phyloP scores from a whole-genome alignment of 257 asterid genomes.

The Solanum raphanifolium region DNA sequence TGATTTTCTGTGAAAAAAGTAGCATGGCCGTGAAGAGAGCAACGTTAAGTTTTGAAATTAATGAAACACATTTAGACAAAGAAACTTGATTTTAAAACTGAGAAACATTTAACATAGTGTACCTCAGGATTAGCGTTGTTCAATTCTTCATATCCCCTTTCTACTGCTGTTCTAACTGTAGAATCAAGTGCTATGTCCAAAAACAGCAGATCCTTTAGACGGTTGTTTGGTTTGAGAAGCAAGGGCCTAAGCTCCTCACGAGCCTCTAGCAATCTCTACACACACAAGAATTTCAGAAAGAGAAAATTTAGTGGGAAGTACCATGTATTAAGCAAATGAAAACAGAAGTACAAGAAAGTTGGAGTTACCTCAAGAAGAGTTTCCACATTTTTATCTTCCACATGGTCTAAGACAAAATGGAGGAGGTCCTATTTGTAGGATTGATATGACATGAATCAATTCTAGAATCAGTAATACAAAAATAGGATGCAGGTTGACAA shows the following conservation, averaged over 20 bases:
- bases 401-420: constrained; percentile 58
- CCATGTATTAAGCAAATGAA: background rate
- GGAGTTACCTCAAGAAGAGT: constrained; percentile 79
- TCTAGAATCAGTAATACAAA: background rate
- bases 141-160: constrained; percentile 90
- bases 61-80: background rate
- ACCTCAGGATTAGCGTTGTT: constrained; percentile 82
- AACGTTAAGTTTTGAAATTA: background rate
- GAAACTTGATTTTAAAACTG: background rate
- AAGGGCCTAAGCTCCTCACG: constrained; percentile 93
- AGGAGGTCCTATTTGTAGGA: constrained; percentile 64
- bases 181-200: constrained; percentile 95
- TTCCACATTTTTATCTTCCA: constrained; percentile 88
- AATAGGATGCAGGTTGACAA: background rate
- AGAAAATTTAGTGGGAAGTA: background rate
- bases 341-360: constrained; percentile 7
- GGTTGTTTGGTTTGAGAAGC: constrained; percentile 60
- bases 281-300: background rate
- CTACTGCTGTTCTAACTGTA: constrained; percentile 91
- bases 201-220: constrained; percentile 89
- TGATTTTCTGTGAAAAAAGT: constrained; percentile 64
- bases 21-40: constrained; percentile 6
- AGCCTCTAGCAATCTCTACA: constrained; percentile 90
- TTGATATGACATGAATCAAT: background rate
- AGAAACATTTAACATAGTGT: background rate